phyloP scores from a whole-genome alignment of 2,329 filamentous ascomycete species.

The Alternaria alternata region DNA sequence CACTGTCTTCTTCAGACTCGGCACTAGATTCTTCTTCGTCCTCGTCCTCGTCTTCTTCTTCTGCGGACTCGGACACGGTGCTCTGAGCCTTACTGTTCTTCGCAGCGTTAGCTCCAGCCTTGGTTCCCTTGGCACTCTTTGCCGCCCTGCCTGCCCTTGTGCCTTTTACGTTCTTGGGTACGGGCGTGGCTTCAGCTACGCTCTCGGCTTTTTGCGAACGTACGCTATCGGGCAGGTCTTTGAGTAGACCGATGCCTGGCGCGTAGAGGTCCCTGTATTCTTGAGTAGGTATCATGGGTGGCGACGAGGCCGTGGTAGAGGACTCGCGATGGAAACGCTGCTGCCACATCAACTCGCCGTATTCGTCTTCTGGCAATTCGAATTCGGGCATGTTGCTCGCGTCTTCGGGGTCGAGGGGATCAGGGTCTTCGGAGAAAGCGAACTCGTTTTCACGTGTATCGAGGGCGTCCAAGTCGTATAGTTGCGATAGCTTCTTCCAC shows the following conservation, averaged over 20 bases:
- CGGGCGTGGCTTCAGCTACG: slow-evolving; percentile 39
- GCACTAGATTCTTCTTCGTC: slow-evolving; percentile 42
- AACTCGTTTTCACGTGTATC: slow-evolving; percentile 78
- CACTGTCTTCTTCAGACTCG: slow-evolving; percentile 44
- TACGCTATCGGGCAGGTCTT: slow-evolving; percentile 38
- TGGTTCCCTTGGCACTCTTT: slow-evolving; percentile 36
- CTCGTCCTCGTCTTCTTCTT: slow-evolving; percentile 51
- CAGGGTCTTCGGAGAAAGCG: slow-evolving; percentile 66
- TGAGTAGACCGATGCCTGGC: slow-evolving; percentile 45
- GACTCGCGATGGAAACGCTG: slow-evolving; percentile 45
- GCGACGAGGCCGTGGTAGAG: slow-evolving; percentile 40
- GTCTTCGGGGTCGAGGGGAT: slow-evolving; percentile 52
- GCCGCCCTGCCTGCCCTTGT: slow-evolving; percentile 37
- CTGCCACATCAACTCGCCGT: slow-evolving; percentile 55
- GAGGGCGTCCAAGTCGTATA: slow-evolving; percentile 86
- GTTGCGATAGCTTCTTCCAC: slow-evolving; percentile 82
- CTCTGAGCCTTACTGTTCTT: slow-evolving; percentile 45
- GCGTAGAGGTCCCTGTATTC: slow-evolving; percentile 45
- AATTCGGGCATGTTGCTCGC: slow-evolving; percentile 49
- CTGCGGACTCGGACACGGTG: slow-evolving; percentile 45
- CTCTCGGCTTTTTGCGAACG: slow-evolving; percentile 42
- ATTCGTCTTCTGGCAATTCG: slow-evolving; percentile 54
- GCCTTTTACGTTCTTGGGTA: slow-evolving; percentile 39
- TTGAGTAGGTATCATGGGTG: slow-evolving; percentile 39
- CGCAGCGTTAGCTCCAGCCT: slow-evolving; percentile 28